phyloP scores from a whole-genome alignment of 352 stramenopile species.

The Phytophthora citrophthora region DNA sequence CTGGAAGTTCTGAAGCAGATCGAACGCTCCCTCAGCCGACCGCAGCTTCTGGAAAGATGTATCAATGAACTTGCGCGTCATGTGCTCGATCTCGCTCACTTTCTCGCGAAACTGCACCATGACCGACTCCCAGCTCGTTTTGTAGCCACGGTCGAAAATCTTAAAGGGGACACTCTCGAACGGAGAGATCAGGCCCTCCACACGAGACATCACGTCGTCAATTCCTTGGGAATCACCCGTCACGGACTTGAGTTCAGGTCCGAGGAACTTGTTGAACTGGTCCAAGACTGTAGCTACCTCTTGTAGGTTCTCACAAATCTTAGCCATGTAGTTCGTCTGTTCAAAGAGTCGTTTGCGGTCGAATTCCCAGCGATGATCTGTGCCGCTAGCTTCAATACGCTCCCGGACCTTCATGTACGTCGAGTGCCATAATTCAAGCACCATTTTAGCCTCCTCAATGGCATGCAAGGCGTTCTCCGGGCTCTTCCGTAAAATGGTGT shows the following conservation, averaged over 20 bases:
- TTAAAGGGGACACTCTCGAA: constrained; percentile 93
- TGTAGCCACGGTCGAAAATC: constrained; percentile 95
- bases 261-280: constrained; percentile 96
- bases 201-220: constrained; percentile 92
- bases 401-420: constrained; percentile 96
- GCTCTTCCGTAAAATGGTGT: constrained; percentile 85
- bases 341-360: constrained; percentile 95
- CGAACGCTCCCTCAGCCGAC: constrained; percentile 94
- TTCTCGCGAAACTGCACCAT: constrained; percentile 95
- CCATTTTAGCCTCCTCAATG: constrained; percentile 92
- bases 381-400: constrained; percentile 94
- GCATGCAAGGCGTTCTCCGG: constrained; percentile 79
- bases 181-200: constrained; percentile 84
- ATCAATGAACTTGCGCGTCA: constrained; percentile 96
- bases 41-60: constrained; percentile 96
- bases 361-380: constrained; percentile 96
- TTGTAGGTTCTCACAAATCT: constrained; percentile 94
- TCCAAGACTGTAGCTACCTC: constrained; percentile 94
- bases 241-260: constrained; percentile 95
- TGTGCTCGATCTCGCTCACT: constrained; percentile 95
- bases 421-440: constrained; percentile 93
- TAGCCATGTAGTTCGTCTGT: constrained; percentile 97
- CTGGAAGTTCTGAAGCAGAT: constrained; percentile 97
- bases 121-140: constrained; percentile 94
- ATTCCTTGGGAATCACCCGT: constrained; percentile 95